Evolutionary conservation across 495 filamentous ascomycete species (phyloP).

Genomic region (Penicillium crystallinum): DNA sequence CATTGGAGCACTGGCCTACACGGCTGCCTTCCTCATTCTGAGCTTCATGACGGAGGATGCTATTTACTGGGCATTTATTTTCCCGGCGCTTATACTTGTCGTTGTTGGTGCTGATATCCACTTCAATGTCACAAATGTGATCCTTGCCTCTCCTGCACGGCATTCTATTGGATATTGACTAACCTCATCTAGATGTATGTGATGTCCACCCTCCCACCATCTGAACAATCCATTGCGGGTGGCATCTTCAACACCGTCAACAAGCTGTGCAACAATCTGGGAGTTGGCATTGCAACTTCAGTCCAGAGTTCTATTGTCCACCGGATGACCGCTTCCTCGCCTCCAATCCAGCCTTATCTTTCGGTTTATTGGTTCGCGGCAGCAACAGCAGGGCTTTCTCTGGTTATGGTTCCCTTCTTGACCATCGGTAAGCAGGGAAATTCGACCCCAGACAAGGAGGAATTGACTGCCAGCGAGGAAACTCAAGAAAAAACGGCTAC

Average conservation of each 20-base stretch:
- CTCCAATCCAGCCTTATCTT: constrained; percentile 25
- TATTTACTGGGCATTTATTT: constrained; percentile 54
- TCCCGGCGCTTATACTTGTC: constrained; percentile 46
- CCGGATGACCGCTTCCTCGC: constrained; percentile 14
- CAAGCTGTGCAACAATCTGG: constrained; percentile 30
- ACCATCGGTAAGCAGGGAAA: constrained; percentile 27
- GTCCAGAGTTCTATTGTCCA: constrained; percentile 17
- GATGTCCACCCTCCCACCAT: constrained; percentile 33
- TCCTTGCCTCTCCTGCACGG: not conserved
- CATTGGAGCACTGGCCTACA: constrained; percentile 38
- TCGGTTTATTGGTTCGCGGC: constrained; percentile 30
- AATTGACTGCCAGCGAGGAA: not conserved
- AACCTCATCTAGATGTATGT: constrained; percentile 27
- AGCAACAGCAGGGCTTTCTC: constrained; percentile 21
- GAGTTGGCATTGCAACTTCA: constrained; percentile 30
- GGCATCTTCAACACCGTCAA: constrained; percentile 37
- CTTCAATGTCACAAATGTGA: constrained; percentile 55
- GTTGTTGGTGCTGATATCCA: constrained; percentile 54
- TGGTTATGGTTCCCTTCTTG: constrained; percentile 30
- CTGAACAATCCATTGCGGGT: constrained; percentile 33
- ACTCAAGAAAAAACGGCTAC: not conserved
- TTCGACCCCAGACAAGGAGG: not conserved
- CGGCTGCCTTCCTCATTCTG: constrained; percentile 51
- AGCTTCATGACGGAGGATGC: constrained; percentile 37
- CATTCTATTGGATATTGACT: not conserved